Evolutionary conservation across 2,329 filamentous ascomycete genomes (phyloP).

Genomic region (Diaporthe ampelina): DNA sequence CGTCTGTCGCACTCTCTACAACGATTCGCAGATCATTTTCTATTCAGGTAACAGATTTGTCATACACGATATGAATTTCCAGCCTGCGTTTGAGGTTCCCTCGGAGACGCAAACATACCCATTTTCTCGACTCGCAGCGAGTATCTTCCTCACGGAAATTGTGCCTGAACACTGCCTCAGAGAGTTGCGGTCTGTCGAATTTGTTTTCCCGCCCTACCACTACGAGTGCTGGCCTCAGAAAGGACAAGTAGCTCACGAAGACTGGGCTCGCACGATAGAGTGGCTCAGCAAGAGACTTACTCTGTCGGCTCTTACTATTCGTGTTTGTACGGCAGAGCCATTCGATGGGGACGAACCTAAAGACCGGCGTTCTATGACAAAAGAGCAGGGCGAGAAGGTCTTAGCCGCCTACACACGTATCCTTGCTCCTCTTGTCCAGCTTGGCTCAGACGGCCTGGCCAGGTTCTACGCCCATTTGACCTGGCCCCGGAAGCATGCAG

Average conservation of each 20-base stretch:
- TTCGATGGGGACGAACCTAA: neutral
- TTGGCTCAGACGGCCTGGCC: neutral
- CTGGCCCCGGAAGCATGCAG: neutral
- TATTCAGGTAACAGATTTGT: conserved; percentile 36
- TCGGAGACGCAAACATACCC: neutral
- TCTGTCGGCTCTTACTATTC: neutral
- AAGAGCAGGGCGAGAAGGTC: neutral
- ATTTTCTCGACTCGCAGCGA: neutral
- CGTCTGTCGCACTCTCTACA: conserved; percentile 37
- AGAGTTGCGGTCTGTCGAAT: conserved; percentile 11
- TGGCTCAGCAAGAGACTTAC: neutral
- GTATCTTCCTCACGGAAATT: neutral
- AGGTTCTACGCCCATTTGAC: neutral
- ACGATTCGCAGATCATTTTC: conserved; percentile 38
- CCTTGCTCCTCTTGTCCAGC: neutral
- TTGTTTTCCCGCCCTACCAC: conserved; percentile 4
- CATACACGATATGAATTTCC: neutral
- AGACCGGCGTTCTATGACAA: neutral
- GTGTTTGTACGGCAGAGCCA: neutral
- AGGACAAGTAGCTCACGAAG: neutral
- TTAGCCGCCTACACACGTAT: neutral
- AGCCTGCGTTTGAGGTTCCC: neutral
- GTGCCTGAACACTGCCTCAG: conserved; percentile 8
- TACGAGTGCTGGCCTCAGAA: neutral
- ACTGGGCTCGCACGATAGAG: neutral